These are phyloP conservation scores for Entoloma clypeatum DNA, from an alignment of 1,284 basidiomycete species.

Conservation along the genomic window DNA sequence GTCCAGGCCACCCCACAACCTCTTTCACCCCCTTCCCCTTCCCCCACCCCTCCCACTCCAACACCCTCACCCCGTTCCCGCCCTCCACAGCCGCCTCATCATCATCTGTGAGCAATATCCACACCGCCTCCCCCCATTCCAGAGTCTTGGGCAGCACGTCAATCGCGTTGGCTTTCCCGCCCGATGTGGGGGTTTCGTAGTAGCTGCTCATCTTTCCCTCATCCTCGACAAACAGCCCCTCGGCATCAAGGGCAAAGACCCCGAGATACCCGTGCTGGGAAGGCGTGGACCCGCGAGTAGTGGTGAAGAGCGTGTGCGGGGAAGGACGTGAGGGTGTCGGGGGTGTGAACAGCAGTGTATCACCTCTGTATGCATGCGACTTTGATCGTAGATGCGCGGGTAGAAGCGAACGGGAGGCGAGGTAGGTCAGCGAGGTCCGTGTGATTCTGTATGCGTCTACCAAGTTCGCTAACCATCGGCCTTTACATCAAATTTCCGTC, in stretches of 20 bases:
- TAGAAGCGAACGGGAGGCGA: conserved; percentile 37
- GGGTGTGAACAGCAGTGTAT: conserved; percentile 42
- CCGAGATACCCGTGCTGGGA: conserved; percentile 37
- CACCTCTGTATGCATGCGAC: conserved; percentile 36
- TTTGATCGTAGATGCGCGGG: conserved; percentile 22
- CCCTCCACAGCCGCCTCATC: conserved; percentile 32
- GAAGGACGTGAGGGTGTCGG: conserved; percentile 31
- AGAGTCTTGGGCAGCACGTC: conserved; percentile 34
- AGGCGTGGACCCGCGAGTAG: conserved; percentile 38
- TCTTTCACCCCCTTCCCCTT: conserved; percentile 35
- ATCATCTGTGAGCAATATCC: conserved; percentile 44
- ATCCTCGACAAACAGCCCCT: conserved; percentile 32
- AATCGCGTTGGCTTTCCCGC: conserved; percentile 47
- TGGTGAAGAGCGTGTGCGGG: conserved; percentile 39
- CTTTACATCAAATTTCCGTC: neutral
- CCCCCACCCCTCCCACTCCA: conserved; percentile 46
- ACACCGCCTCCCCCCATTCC: conserved; percentile 22
- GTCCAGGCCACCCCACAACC: conserved; percentile 38
- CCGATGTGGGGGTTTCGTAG: conserved; percentile 41
- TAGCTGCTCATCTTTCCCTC: conserved; percentile 31
- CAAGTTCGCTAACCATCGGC: conserved; percentile 39
- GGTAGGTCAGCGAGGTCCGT: conserved; percentile 29
- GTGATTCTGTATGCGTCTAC: conserved; percentile 41
- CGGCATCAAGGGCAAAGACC: conserved; percentile 35
- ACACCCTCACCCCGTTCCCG: conserved; percentile 33